These are phyloP conservation scores for Smittium culicis DNA, from an alignment of 371 early-diverging fungal species.

Conservation along the genomic window DNA sequence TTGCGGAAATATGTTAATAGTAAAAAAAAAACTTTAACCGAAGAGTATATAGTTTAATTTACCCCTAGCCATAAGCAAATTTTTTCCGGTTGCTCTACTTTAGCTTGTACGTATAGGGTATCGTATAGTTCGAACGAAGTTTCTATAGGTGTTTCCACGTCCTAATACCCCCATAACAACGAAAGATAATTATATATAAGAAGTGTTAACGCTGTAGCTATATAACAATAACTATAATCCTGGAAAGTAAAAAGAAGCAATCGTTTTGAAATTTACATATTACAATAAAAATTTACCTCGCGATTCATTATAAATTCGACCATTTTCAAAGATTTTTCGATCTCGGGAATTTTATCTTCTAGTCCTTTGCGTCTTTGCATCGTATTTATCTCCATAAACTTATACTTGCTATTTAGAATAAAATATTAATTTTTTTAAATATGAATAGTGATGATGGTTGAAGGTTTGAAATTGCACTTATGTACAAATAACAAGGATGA, in stretches of 20 bases:
- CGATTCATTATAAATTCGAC: slow-evolving; percentile 58
- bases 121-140: slow-evolving; percentile 87
- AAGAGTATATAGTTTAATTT: slow-evolving; percentile 28
- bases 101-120: slow-evolving; percentile 80
- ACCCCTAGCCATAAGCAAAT: slow-evolving; percentile 94
- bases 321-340: slow-evolving; percentile 78
- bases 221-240: too few species aligned
- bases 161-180: too few species aligned
- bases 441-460: too few species aligned
- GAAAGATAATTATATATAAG: too few species aligned
- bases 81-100: slow-evolving; percentile 52
- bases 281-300: slow-evolving; percentile 35
- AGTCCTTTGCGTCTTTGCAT: slow-evolving; percentile 65
- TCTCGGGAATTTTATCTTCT: slow-evolving; percentile 89
- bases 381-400: slow-evolving; percentile 86
- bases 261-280: too few species aligned
- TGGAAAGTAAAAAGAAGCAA: too few species aligned
- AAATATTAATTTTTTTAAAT: too few species aligned
- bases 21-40: too few species aligned
- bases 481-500: background rate
- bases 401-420: slow-evolving; percentile 64
- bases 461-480: too few species aligned
- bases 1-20: too few species aligned
- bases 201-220: too few species aligned
- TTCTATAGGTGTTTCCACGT: slow-evolving; percentile 53